A percentile compares a stretch with the other conserved stretches of the same genome.
Evolutionary conservation across 2,329 filamentous ascomycete species (phyloP).

Genomic region (Xylaria sp.): DNA sequence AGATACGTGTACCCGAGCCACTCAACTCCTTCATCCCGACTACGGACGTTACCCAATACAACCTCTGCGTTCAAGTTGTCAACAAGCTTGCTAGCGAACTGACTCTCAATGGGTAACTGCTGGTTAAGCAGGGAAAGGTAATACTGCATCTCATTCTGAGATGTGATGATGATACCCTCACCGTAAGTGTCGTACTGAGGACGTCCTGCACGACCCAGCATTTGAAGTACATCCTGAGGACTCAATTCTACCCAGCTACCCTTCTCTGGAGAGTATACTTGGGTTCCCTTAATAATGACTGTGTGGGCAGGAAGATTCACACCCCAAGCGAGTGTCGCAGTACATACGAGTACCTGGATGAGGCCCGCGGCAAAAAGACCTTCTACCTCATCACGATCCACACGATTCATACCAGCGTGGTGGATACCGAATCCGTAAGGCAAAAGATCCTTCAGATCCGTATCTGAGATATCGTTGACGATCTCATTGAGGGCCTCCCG

Average conservation of each 20-base stretch:
- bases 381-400: conserved; percentile 92
- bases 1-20: conserved; percentile 98
- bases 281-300: conserved; percentile 97
- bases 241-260: conserved; percentile 97
- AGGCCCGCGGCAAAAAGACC: conserved; percentile 88
- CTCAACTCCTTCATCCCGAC: conserved; percentile 92
- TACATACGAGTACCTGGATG: conserved; percentile 93
- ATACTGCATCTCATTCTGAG: conserved; percentile 91
- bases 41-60: conserved; percentile 88
- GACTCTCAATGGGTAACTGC: conserved; percentile 94
- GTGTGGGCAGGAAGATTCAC: conserved; percentile 97
- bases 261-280: conserved; percentile 97
- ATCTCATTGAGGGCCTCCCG: conserved; percentile 84
- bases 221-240: conserved; percentile 95
- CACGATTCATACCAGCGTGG: conserved; percentile 92
- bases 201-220: conserved; percentile 94
- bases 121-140: conserved; percentile 96
- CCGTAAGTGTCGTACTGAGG: conserved; percentile 97
- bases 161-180: conserved; percentile 98
- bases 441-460: conserved; percentile 86
- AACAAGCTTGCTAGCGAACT: conserved; percentile 85
- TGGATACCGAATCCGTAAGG: conserved; percentile 98
- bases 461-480: conserved; percentile 73
- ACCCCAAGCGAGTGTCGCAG: conserved; percentile 97
- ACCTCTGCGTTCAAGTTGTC: conserved; percentile 97